A percentile compares a stretch with the other conserved stretches of the same genome.
Conservation (phyloP, 192 early-diverging fungal genomes). For the Linnemannia hyalina region DNA sequence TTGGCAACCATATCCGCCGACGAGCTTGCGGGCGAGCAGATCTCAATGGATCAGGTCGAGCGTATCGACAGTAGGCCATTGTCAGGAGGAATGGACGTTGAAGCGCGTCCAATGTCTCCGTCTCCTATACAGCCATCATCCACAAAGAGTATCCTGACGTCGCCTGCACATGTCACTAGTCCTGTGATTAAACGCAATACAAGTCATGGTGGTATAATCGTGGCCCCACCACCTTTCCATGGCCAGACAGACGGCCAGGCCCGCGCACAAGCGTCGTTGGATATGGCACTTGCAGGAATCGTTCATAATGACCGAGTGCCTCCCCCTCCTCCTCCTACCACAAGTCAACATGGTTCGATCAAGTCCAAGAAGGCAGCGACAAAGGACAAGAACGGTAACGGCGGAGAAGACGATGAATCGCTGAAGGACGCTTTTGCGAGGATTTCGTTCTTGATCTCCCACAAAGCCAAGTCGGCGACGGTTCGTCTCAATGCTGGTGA, state of each 20-base stretch:
- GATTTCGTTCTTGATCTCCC: conserved; percentile 39
- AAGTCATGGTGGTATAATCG: background rate
- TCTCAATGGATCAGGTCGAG: background rate
- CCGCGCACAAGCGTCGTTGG: background rate
- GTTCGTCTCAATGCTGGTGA: background rate
- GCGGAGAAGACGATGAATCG: background rate
- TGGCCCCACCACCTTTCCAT: background rate
- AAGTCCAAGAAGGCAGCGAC: background rate
- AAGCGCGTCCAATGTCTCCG: background rate
- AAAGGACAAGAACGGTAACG: background rate
- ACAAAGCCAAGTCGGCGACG: conserved; percentile 22
- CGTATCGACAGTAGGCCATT: background rate
- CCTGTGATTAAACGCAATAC: background rate
- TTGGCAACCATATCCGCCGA: background rate
- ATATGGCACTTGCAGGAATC: background rate
- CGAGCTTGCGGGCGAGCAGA: background rate
- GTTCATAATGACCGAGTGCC: background rate
- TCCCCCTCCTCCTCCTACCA: no score
- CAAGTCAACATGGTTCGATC: background rate
- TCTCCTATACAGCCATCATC: background rate
- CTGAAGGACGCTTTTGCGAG: conserved; percentile 26
- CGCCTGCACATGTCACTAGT: background rate
- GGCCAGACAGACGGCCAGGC: background rate
- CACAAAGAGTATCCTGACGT: background rate
- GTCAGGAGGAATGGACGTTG: background rate